These are phyloP conservation scores for Coniophora puteana DNA, from an alignment of 1,284 basidiomycete species.

Conservation along the genomic window DNA sequence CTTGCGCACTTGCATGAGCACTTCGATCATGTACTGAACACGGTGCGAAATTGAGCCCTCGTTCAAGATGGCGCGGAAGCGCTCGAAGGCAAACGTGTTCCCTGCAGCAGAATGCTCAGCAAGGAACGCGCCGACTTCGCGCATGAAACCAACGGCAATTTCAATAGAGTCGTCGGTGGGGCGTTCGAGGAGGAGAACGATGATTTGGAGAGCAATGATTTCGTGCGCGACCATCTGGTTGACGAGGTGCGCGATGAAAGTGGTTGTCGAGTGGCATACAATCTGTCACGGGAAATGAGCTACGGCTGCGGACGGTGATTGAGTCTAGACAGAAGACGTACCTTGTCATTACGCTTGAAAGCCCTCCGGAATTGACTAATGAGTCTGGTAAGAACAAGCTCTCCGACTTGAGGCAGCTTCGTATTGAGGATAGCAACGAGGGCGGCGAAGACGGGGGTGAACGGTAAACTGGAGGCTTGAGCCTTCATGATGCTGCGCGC, in stretches of 20 bases:
- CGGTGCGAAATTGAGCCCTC: constrained; percentile 94
- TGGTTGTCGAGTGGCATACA: constrained; percentile 91
- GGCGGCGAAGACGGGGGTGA: constrained; percentile 96
- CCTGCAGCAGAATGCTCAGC: constrained; percentile 93
- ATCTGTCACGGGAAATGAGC: constrained; percentile 44
- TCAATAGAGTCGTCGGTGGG: constrained; percentile 98
- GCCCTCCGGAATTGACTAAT: constrained; percentile 94
- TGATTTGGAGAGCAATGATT: constrained; percentile 91
- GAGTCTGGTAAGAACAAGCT: constrained; percentile 84
- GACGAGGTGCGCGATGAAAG: constrained; percentile 95
- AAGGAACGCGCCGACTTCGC: constrained; percentile 95
- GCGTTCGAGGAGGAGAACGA: constrained; percentile 90
- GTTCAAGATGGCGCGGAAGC: constrained; percentile 95
- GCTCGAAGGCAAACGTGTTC: constrained; percentile 90
- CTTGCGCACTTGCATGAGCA: constrained; percentile 95
- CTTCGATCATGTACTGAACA: constrained; percentile 99
- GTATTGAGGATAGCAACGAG: constrained; percentile 96
- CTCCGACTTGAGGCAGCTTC: constrained; percentile 95
- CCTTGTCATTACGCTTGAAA: constrained; percentile 98
- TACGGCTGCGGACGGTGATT: not conserved
- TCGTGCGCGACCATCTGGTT: constrained; percentile 96
- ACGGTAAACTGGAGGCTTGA: constrained; percentile 93
- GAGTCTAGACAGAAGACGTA: constrained; percentile 31
- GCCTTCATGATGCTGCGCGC: constrained; percentile 96
- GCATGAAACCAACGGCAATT: constrained; percentile 96